Percentiles rank a stretch among this genome's conserved stretches.
Conservation (phyloP, 2,329 filamentous ascomycete genomes). For the Hymenoscyphus repandus region DNA sequence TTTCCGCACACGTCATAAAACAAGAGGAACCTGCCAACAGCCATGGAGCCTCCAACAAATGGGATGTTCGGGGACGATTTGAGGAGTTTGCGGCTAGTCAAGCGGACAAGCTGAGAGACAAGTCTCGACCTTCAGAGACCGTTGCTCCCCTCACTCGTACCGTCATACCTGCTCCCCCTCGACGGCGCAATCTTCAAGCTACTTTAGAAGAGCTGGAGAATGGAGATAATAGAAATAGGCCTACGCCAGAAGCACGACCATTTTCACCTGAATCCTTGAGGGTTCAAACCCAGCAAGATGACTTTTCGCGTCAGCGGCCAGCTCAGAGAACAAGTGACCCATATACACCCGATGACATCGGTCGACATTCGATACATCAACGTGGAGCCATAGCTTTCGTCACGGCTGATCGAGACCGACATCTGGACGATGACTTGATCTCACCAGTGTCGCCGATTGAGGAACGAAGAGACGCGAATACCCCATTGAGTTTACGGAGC, state of each 20-base stretch:
- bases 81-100: slow-evolving; percentile 58
- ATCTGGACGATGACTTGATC: slow-evolving; percentile 4
- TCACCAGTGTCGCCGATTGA: slow-evolving; percentile 6
- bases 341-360: slow-evolving; percentile 25
- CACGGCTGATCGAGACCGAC: slow-evolving; percentile 15
- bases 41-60: slow-evolving; percentile 32
- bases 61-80: slow-evolving; percentile 52
- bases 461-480: background rate
- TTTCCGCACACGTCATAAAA: slow-evolving; percentile 26
- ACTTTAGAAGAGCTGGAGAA: slow-evolving; percentile 44
- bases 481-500: slow-evolving; percentile 14
- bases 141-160: slow-evolving; percentile 52
- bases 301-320: background rate
- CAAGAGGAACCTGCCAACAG: slow-evolving; percentile 10
- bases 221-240: slow-evolving; percentile 11
- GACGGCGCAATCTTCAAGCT: slow-evolving; percentile 52
- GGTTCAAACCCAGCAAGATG: background rate
- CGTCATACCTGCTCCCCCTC: slow-evolving; percentile 56
- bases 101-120: slow-evolving; percentile 54
- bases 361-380: slow-evolving; percentile 22
- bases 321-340: slow-evolving; percentile 20
- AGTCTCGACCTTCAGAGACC: slow-evolving; percentile 47
- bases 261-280: background rate
- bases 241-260: background rate
- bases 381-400: slow-evolving; percentile 27